These are phyloP conservation scores for Fusarium neocosmosporiellum DNA, from an alignment of 2,329 filamentous ascomycete genomes.

Conservation along the genomic window DNA sequence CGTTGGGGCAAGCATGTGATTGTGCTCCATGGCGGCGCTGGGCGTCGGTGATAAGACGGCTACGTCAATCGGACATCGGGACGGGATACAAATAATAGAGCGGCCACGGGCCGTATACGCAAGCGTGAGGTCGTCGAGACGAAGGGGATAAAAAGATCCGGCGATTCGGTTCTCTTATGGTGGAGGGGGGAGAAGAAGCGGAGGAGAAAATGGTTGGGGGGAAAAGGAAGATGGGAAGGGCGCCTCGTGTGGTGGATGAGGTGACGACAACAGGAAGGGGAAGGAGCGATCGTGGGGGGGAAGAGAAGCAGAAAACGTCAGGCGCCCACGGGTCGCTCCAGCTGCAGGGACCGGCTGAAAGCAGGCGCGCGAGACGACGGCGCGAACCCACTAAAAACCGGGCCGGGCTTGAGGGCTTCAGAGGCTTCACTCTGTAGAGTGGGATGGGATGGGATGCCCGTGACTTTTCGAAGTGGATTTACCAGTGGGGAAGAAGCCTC, in stretches of 20 bases:
- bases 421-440: conserved; percentile 13
- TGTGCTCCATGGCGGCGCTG: conserved; percentile 52
- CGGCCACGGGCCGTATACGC: conserved; percentile 30
- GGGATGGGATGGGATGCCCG: conserved; percentile 16
- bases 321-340: conserved; percentile 27
- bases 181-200: conserved; percentile 12
- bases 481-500: conserved; percentile 37
- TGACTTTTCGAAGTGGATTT: conserved; percentile 18
- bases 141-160: not conserved
- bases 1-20: conserved; percentile 57
- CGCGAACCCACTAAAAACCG: conserved; percentile 34
- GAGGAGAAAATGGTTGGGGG: conserved; percentile 33
- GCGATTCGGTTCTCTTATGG: conserved; percentile 10
- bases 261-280: conserved; percentile 16
- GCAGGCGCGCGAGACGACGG: not conserved
- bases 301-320: conserved; percentile 32
- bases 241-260: conserved; percentile 17
- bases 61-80: conserved; percentile 43
- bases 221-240: conserved; percentile 11
- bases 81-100: conserved; percentile 18
- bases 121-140: not conserved
- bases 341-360: conserved; percentile 44
- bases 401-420: conserved; percentile 39
- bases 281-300: conserved; percentile 40
- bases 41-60: conserved; percentile 43